Conservation (phyloP, 139 green algal species). For the Chlorella sorokiniana region DNA sequence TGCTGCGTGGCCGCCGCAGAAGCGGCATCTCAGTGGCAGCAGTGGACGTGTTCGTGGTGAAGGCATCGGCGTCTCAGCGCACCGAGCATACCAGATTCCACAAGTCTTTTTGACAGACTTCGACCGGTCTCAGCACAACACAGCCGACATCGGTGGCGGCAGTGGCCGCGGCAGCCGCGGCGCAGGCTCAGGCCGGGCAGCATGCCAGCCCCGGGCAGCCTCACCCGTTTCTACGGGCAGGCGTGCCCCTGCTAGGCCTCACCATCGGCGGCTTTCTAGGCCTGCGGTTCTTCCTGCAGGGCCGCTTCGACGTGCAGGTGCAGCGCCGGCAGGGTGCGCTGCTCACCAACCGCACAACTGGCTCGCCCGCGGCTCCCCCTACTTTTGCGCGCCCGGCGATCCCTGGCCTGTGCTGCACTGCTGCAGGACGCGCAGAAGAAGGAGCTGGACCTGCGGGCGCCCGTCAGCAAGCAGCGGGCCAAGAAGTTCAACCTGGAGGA, state of each 20-base stretch:
- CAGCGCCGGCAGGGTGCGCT: not conserved
- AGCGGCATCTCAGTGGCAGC: too few relatives aligned
- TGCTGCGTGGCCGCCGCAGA: too few relatives aligned
- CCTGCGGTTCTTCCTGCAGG: constrained; percentile 36
- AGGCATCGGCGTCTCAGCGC: too few relatives aligned
- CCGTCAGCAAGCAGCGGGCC: constrained; percentile 43
- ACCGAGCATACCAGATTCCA: too few relatives aligned
- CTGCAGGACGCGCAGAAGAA: constrained; percentile 41
- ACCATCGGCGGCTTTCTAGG: constrained; percentile 40
- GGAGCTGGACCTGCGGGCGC: constrained; percentile 33
- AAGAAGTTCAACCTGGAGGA: constrained; percentile 49
- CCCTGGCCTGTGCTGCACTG: not conserved
- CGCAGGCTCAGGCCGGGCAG: too few relatives aligned
- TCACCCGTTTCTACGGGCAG: constrained; percentile 39
- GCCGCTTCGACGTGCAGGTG: constrained; percentile 41
- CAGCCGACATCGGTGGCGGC: too few relatives aligned
- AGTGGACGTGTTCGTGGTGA: too few relatives aligned
- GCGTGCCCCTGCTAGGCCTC: constrained; percentile 37
- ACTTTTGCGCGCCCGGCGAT: not conserved
- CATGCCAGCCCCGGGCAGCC: constrained; percentile 23
- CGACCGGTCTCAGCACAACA: too few relatives aligned
- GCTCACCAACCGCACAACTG: not conserved
- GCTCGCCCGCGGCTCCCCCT: too few relatives aligned
- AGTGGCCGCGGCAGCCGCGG: not conserved
- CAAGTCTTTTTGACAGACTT: too few relatives aligned